phyloP scores from a whole-genome alignment of 768 basidiomycete species.

The Rhizopogon vinicolor region DNA sequence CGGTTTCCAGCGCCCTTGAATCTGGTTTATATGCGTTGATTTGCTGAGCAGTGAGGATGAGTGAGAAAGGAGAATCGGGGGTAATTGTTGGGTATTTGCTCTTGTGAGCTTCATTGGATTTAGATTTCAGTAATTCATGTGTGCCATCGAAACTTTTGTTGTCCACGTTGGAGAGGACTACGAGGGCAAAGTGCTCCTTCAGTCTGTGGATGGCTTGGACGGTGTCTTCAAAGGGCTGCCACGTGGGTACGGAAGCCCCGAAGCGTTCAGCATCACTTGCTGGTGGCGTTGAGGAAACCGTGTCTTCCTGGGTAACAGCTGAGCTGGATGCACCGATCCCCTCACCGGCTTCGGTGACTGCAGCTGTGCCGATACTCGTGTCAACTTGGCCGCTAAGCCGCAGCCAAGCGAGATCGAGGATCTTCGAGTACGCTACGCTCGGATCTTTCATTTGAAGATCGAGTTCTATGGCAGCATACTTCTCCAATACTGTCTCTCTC shows the following conservation, averaged over 20 bases:
- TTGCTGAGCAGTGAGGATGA: constrained; percentile 69
- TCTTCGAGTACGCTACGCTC: constrained; percentile 52
- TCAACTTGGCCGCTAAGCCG: constrained; percentile 15
- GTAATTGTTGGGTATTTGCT: constrained; percentile 37
- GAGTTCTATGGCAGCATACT: constrained; percentile 49
- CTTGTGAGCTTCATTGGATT: not conserved
- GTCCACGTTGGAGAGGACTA: constrained; percentile 77
- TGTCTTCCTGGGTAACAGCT: not conserved
- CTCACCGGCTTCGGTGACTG: constrained; percentile 19
- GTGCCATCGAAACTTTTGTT: constrained; percentile 57
- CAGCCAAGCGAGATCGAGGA: constrained; percentile 44
- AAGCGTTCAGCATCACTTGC: constrained; percentile 40
- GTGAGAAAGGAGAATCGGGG: constrained; percentile 53
- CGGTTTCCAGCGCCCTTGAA: constrained; percentile 33
- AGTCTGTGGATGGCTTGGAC: constrained; percentile 53
- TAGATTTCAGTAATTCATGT: constrained; percentile 41
- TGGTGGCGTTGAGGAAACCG: not conserved
- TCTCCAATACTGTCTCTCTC: constrained; percentile 39
- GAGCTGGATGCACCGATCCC: constrained; percentile 14
- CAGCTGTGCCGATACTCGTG: constrained; percentile 30
- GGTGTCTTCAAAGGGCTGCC: constrained; percentile 69
- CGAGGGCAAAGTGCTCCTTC: constrained; percentile 59
- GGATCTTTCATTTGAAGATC: constrained; percentile 57
- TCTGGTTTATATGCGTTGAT: constrained; percentile 71
- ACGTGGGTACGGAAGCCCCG: constrained; percentile 53